Conservation (phyloP, 164 flowering plant species). For the Nymphaea colorata region DNA sequence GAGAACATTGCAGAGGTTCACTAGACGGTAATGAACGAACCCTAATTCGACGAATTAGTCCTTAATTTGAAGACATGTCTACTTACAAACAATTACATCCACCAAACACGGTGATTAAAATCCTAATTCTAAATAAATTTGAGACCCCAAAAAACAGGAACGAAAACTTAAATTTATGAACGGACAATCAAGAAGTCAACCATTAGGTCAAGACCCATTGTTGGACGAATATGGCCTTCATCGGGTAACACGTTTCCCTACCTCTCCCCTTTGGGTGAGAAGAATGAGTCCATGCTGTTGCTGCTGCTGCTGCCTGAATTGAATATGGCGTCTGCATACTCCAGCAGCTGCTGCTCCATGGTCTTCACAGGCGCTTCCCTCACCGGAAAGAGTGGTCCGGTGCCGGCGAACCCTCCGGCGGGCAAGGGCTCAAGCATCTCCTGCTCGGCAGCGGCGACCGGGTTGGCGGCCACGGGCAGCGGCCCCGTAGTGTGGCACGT, state of each 20-base stretch:
- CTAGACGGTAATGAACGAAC: no score
- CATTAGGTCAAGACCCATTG: not conserved
- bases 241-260: not conserved
- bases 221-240: not conserved
- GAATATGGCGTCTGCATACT: slow-evolving; percentile 54
- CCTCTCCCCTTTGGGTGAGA: slow-evolving; percentile 17
- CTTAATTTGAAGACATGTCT: no score
- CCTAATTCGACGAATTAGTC: no score
- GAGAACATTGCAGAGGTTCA: no score
- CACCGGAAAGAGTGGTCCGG: not conserved
- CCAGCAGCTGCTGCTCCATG: slow-evolving; percentile 22
- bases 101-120: not conserved
- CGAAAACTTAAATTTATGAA: not conserved
- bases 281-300: slow-evolving; percentile 59
- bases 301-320: slow-evolving; percentile 50
- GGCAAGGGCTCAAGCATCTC: not conserved
- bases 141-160: not conserved
- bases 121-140: not conserved
- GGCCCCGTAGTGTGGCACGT: slow-evolving; percentile 40
- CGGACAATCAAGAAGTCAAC: not conserved
- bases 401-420: not conserved
- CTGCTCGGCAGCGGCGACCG: not conserved
- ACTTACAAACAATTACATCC: not conserved
- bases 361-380: slow-evolving; percentile 7
- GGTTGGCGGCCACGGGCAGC: not conserved